Evolutionary conservation across 106 monocot genomes (phyloP).

Genomic region (Allium cepa): DNA sequence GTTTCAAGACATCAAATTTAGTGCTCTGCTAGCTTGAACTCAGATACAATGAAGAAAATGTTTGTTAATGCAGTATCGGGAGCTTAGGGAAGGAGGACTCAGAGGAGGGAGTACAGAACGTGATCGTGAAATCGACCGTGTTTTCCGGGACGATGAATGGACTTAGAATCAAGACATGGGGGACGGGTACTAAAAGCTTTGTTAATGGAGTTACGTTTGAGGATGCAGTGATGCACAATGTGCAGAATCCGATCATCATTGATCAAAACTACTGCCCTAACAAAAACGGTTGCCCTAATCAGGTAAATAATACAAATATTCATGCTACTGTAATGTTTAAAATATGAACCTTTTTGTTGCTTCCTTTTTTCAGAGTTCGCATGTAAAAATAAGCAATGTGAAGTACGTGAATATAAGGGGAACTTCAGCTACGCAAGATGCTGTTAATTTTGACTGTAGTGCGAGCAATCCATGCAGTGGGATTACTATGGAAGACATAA

Average conservation of each 20-base stretch:
- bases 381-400: slow-evolving; percentile 12
- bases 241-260: slow-evolving; percentile 12
- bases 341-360: not conserved
- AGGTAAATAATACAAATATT: slow-evolving; percentile 4
- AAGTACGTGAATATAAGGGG: slow-evolving; percentile 9
- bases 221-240: slow-evolving; percentile 8
- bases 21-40: too few species aligned
- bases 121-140: slow-evolving; percentile 1
- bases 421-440: slow-evolving; percentile 19
- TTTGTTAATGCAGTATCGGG: slow-evolving; percentile 7
- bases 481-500: slow-evolving; percentile 15
- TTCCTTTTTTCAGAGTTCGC: slow-evolving; percentile 2
- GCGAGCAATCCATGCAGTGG: slow-evolving; percentile 23
- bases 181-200: not conserved
- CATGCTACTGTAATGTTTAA: not conserved
- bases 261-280: slow-evolving; percentile 16
- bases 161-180: slow-evolving; percentile 20
- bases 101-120: slow-evolving; percentile 9
- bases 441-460: slow-evolving; percentile 24
- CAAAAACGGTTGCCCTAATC: slow-evolving; percentile 5
- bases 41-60: not conserved
- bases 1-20: too few species aligned
- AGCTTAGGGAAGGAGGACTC: slow-evolving; percentile 6
- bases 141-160: slow-evolving; percentile 14
- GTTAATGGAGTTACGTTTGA: slow-evolving; percentile 5